Conservation (phyloP, 345 rosid species). For the Alliaria petiolata region DNA sequence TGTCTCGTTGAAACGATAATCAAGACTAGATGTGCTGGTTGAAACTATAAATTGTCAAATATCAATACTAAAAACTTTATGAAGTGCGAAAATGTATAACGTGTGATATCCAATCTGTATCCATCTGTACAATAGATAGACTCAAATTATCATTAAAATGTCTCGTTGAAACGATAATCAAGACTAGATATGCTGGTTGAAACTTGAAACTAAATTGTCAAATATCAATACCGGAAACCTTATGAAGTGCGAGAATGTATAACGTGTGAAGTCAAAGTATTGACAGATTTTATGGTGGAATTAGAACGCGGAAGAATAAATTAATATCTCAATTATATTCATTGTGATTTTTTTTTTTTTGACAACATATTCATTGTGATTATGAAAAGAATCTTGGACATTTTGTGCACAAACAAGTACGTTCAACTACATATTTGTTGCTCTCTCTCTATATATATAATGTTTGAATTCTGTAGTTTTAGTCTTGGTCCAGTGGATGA, state of each 20-base stretch:
- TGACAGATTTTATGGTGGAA: not conserved
- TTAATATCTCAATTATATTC: not conserved
- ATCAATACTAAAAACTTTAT: not conserved
- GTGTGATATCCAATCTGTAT: not conserved
- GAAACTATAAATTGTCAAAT: not conserved
- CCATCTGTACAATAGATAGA: not conserved
- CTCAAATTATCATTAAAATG: not conserved
- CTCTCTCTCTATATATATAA: no score
- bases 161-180: not conserved
- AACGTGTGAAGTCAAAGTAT: conserved; percentile 16
- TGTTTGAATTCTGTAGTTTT: not conserved
- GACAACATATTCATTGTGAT: not conserved
- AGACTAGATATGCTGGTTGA: not conserved
- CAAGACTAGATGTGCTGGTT: not conserved
- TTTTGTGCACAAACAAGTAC: no score
- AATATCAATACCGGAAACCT: not conserved
- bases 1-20: not conserved
- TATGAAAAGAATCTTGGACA: not conserved
- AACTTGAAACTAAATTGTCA: conserved; percentile 9
- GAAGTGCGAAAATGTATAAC: not conserved
- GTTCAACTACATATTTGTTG: not conserved
- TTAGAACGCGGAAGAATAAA: not conserved
- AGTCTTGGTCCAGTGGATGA: conserved; percentile 10
- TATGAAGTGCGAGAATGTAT: not conserved
- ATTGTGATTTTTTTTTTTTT: no score